Evolutionary conservation across 2,329 filamentous ascomycete genomes (phyloP), one percentile per base, ranked within the genome.

Genomic region (Aspergillus tanneri): DNA sequence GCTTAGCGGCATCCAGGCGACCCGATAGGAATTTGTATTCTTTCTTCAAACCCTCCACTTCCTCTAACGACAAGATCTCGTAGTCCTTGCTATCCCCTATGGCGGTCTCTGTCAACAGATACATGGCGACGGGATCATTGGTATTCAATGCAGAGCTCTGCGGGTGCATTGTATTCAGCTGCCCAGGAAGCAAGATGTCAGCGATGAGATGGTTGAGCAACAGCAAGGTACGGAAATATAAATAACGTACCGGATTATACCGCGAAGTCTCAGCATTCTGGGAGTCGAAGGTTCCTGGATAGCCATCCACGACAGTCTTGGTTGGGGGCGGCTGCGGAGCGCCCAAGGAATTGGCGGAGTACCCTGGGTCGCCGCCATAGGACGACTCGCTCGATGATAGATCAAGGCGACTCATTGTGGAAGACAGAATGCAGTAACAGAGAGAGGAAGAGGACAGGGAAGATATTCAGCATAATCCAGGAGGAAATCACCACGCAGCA

Each of bases 61-160:
- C 91, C 66, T 96, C 90, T 58, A 92, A 88, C 0, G 91, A 89
- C 52, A 99, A 69, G 19, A 99, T 85, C 64, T 92, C 85, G 67
- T 85, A 99, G 59, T 84, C 76, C 63, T 85, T 86, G 73, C 90
- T 95, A 71, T 99, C 93, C 50, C 85, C 82, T 51, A 99, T 82
- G 16, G 93, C 93, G 16, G 90, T 97, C 74, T 97, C 92, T 53
- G 93, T 91, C 49, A 99, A 80, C 38, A 99, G 76, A 68, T 97
- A 95, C 67, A 96, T 85, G 60, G 90, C 87, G 36, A 99, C 78
- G 0, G 79, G 78, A 60, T 85, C 82, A 55, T 72, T 76, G 47
- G 69, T 61, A 45, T 75, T 72, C 21, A 72, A 59, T 24, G 65
- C 63, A 5, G 71, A 70, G 54, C 64, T 70, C 40, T 59, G 65